Base-by-base conservation (phyloP, 805 yeast species). In the Myxozyma vanderwaltii region DNA sequence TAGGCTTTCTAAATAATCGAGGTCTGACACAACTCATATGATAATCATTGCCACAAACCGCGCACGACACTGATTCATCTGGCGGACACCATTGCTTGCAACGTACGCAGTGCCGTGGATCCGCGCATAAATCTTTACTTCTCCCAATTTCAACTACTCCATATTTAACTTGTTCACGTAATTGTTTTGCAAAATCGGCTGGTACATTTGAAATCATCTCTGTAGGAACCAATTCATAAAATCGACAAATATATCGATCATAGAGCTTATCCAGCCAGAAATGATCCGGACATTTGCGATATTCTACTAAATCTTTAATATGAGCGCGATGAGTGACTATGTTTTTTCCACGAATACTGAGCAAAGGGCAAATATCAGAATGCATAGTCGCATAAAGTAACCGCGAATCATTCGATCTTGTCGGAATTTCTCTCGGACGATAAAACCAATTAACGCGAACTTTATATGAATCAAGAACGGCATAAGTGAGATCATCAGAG, bases 401-500 rank as follows among this genome's bases (percentile, higher is more conserved):
- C 56, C 99, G 79, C 8, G 96, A 81, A 72, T 91, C 96, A 2
- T 77, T 70, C 1, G 86, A 74, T 27, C 81, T 79, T 56, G 86
- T 82, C 58, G 87, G 83, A 38, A 91, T 86, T 70, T 91, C 97
- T 58, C 91, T 75, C 0, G 96, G 92, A 51, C 99, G 78, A 70
- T 90, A 89, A 72, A 86, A 87, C 97, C 97, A 91, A 73, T 91
- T 91, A 64, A 92, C 85, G 61, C 84, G 85, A 65, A 89, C 82
- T 59, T 74, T 70, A 70, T 77, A 86, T 51, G 79, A 78, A 29
- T 78, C 79, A 2, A 38, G 36, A 1, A 87, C 86, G 7, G 79
- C 78, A 56, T 77, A 80, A 33, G 41, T 50, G 17, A 61, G 23
- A 19, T 56, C 41, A 23, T 29, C 47, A 15, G 56, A 27, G 26